phyloP scores from a whole-genome alignment of 768 basidiomycete genomes.

The Epithele typhae region DNA sequence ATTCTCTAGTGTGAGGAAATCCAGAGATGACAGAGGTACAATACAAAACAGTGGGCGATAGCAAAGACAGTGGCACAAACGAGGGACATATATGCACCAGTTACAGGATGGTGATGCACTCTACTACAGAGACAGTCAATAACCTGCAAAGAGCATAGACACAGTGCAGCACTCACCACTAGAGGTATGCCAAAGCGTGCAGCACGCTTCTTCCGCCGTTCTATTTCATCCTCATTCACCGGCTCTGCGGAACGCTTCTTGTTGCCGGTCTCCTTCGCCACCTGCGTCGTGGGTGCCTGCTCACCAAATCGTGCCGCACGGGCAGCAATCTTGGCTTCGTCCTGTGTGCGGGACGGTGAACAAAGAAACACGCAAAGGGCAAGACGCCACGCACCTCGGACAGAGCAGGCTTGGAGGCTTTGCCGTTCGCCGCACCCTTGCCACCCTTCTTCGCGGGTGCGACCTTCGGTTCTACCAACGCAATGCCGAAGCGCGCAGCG shows the following conservation, averaged over 20 bases:
- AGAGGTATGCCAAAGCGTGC: slow-evolving; percentile 50
- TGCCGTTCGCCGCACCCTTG: slow-evolving; percentile 6
- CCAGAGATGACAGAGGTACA: too few species aligned
- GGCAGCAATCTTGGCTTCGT: slow-evolving; percentile 43
- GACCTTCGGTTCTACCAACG: slow-evolving; percentile 43
- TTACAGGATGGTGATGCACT: too few species aligned
- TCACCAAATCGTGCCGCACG: slow-evolving; percentile 56
- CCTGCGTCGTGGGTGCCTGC: neutral
- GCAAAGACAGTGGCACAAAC: neutral
- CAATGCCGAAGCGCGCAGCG: slow-evolving; percentile 70
- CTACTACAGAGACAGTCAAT: too few species aligned
- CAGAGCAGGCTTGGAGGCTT: slow-evolving; percentile 1
- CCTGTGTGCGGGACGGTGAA: slow-evolving; percentile 28
- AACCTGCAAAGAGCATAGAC: too few species aligned
- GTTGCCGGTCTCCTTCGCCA: slow-evolving; percentile 9
- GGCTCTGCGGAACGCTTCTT: slow-evolving; percentile 32
- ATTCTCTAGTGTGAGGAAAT: too few species aligned
- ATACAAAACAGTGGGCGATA: neutral
- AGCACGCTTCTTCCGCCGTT: slow-evolving; percentile 56
- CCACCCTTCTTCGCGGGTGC: slow-evolving; percentile 20
- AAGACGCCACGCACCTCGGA: slow-evolving; percentile 12
- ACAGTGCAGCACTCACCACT: slow-evolving; percentile 10
- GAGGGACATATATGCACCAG: neutral
- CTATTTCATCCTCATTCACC: slow-evolving; percentile 54
- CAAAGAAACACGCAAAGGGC: neutral